phyloP scores from a whole-genome alignment of 768 basidiomycete species.

The Phaffia tasmanica region DNA sequence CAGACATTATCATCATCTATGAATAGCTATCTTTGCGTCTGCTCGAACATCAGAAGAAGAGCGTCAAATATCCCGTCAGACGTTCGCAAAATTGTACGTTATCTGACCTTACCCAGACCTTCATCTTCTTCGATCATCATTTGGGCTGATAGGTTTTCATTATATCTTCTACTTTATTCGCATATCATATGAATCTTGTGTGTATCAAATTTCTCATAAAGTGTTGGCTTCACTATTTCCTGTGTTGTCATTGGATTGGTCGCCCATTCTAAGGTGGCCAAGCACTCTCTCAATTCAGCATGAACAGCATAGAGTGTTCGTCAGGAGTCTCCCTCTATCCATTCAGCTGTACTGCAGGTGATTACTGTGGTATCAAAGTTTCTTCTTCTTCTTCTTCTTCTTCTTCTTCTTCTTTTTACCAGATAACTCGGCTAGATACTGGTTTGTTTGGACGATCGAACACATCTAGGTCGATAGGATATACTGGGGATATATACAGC shows the following conservation, averaged over 20 bases:
- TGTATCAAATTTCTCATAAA: neutral
- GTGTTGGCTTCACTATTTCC: slow-evolving; percentile 6
- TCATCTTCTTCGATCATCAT: neutral
- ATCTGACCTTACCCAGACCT: too few species aligned
- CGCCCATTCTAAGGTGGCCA: slow-evolving; percentile 3
- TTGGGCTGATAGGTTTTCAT: neutral
- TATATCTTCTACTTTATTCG: neutral
- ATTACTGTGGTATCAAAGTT: too few species aligned
- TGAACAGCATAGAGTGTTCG: too few species aligned
- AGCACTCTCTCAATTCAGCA: neutral
- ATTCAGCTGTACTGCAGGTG: too few species aligned
- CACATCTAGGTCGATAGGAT: too few species aligned
- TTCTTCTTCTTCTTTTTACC: too few species aligned
- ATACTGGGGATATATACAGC: too few species aligned
- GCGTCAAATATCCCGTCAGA: slow-evolving; percentile 2
- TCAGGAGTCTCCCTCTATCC: too few species aligned
- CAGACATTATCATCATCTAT: too few species aligned
- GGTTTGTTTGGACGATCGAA: too few species aligned
- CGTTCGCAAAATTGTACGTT: slow-evolving; percentile 18
- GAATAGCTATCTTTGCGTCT: slow-evolving; percentile 17
- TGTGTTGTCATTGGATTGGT: slow-evolving; percentile 8
- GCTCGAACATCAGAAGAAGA: slow-evolving; percentile 14
- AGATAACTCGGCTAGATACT: too few species aligned
- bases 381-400: too few species aligned
- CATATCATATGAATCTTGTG: neutral